Evolutionary conservation across 2,329 filamentous ascomycete genomes (phyloP), one percentile per base, ranked within the genome.

Genomic region (Colletotrichum navitas): DNA sequence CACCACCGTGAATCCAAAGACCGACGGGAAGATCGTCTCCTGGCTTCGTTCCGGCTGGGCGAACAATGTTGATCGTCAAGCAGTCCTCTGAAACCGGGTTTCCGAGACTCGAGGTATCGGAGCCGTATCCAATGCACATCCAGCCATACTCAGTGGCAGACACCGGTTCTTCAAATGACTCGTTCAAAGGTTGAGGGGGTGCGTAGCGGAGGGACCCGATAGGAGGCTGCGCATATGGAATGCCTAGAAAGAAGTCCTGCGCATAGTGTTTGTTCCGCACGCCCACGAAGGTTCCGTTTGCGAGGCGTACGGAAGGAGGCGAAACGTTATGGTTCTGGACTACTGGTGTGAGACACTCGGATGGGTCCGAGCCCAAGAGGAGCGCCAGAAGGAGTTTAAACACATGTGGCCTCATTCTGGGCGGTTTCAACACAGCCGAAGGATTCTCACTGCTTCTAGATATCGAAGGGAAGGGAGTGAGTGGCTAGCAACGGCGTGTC

Each of bases 141-240:
- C 80, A 79, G 7, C 82, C 81, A 68, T 86, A 88, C 41, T 81
- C 78, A 12, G 81, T 86, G 2, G 87, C 86, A 68, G 81, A 76
- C 18, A 80, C 78, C 11, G 77, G 71, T 5, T 77, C 84, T 68
- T 89, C 86, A 5, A 89, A 79, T 1, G 84, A 76, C 1, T 81
- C 76, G 12, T 82, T 83, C 8, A 91, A 77, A 1, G 85, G 80
- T 74, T 88, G 83, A 3, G 90, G 90, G 14, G 88, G 86, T 71
- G 86, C 88, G n/a, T 92, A 82, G 12, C 91, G 86, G 29, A 91
- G 83, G 0, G 82, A 76, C 0, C 87, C 89, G 0, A 85, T 82
- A 0, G 91, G 91, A 3, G 89, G 85, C 71, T 90, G 80, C 1
- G 90, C 90, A 75, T 88, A 93, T 1, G 90, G 90, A 68, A 92